A percentile compares a stretch with the other conserved stretches of the same genome.
phyloP scores from a whole-genome alignment of 148 eudicot species.

The Hydrangea macrophylla region DNA sequence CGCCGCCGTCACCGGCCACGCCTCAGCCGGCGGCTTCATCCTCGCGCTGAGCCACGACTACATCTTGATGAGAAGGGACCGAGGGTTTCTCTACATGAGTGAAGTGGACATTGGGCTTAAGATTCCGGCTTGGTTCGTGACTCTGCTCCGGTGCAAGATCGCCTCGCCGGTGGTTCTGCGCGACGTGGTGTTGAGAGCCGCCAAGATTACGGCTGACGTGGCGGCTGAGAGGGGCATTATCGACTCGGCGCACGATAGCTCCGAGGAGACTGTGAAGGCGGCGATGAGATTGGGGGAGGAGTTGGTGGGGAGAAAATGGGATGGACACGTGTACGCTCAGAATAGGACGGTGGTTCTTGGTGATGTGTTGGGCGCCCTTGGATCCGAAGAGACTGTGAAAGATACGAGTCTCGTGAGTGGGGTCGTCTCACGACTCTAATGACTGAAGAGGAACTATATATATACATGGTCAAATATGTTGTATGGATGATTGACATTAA shows the following conservation, averaged over 20 bases:
- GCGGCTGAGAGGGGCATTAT: constrained; percentile 46
- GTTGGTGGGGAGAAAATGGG: constrained; percentile 38
- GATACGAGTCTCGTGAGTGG: neutral
- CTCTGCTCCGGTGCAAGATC: constrained; percentile 23
- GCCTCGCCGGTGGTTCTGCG: constrained; percentile 25
- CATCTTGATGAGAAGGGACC: constrained; percentile 42
- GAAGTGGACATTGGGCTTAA: constrained; percentile 40
- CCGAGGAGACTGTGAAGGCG: constrained; percentile 35
- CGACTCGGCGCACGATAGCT: constrained; percentile 33
- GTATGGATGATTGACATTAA: too few relatives aligned
- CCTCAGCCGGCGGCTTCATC: constrained; percentile 46
- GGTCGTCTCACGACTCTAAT: constrained; percentile 13
- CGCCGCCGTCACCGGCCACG: constrained; percentile 61
- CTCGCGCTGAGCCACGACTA: constrained; percentile 51
- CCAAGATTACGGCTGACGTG: constrained; percentile 39
- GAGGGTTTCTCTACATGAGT: constrained; percentile 57
- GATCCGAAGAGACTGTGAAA: constrained; percentile 16
- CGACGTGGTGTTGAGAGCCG: constrained; percentile 32
- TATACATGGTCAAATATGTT: too few relatives aligned
- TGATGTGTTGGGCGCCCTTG: constrained; percentile 23
- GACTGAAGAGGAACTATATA: too few relatives aligned
- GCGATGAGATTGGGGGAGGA: constrained; percentile 46
- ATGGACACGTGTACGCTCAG: constrained; percentile 46
- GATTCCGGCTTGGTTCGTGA: constrained; percentile 33
- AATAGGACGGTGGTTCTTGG: constrained; percentile 26